phyloP scores from a whole-genome alignment of 805 yeast species.

The Monosporozyma aerobia region DNA sequence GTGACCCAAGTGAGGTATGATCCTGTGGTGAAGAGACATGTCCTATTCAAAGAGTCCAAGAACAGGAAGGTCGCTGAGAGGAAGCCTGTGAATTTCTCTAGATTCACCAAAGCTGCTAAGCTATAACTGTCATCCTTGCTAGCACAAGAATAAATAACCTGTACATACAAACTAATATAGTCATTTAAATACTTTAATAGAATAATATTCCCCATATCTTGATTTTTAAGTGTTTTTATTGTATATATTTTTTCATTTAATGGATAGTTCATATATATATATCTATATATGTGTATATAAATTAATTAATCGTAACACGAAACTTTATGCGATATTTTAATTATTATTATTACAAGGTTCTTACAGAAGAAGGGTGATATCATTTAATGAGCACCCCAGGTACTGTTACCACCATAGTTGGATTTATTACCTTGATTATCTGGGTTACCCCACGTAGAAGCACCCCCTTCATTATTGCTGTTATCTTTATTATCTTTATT shows the following conservation, averaged over 20 bases:
- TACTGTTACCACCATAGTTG: slow-evolving; percentile 23
- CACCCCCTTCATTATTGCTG: slow-evolving; percentile 26
- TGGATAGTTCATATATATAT: not conserved
- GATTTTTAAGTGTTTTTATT: not conserved
- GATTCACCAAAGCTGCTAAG: slow-evolving; percentile 17
- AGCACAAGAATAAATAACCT: not conserved
- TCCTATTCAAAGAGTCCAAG: slow-evolving; percentile 78
- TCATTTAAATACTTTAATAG: not conserved
- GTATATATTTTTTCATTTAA: not conserved
- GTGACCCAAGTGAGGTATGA: slow-evolving; percentile 81
- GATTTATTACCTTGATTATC: slow-evolving; percentile 21
- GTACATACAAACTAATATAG: not conserved
- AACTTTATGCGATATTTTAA: not conserved
- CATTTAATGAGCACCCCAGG: slow-evolving; percentile 25
- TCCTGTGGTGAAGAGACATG: slow-evolving; percentile 83
- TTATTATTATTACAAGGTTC: not conserved
- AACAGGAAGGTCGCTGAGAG: slow-evolving; percentile 67
- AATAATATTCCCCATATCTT: not conserved
- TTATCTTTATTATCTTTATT: slow-evolving; percentile 11
- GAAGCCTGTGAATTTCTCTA: slow-evolving; percentile 40
- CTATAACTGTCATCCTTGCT: not conserved
- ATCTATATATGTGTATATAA: not conserved
- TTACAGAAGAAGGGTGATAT: not conserved
- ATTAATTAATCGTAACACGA: not conserved
- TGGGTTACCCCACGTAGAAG: slow-evolving; percentile 35